Conservation (phyloP, 163 green algal genomes). For the Scenedesmus sp. region DNA sequence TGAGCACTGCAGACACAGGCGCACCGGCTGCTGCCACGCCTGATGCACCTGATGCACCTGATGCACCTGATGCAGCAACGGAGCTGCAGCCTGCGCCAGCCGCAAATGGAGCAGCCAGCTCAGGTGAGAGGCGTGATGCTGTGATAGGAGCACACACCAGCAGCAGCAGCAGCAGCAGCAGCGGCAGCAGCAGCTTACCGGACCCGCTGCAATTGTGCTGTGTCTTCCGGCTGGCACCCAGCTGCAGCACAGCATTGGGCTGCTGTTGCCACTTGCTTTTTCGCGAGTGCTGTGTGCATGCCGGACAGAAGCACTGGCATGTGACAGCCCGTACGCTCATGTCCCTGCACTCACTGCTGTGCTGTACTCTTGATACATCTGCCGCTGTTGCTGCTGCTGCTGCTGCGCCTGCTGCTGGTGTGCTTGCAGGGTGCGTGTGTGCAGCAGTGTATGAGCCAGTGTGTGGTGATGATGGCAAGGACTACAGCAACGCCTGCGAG, state of each 20-base stretch:
- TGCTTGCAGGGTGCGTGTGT: conserved; percentile 52
- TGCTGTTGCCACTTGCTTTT: no score
- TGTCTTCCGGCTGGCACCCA: no score
- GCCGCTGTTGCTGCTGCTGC: background rate
- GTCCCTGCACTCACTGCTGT: background rate
- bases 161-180: background rate
- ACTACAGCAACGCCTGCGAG: conserved; percentile 54
- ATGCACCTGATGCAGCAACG: background rate
- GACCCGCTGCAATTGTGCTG: no score
- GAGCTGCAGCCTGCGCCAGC: background rate
- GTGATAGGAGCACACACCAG: background rate
- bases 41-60: background rate
- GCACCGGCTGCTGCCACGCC: background rate
- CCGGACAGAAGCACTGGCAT: background rate
- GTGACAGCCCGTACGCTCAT: background rate
- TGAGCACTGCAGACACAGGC: background rate
- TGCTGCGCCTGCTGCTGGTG: background rate
- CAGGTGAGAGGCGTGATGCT: background rate
- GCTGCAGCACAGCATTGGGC: no score
- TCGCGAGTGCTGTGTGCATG: no score
- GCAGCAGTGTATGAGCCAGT: conserved; percentile 54
- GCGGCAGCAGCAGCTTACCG: no score
- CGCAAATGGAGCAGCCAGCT: background rate
- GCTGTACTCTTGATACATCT: background rate
- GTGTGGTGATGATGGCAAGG: conserved; percentile 52